Evolutionary conservation across 768 basidiomycete species (phyloP).

Genomic region (Mycena belliarum): DNA sequence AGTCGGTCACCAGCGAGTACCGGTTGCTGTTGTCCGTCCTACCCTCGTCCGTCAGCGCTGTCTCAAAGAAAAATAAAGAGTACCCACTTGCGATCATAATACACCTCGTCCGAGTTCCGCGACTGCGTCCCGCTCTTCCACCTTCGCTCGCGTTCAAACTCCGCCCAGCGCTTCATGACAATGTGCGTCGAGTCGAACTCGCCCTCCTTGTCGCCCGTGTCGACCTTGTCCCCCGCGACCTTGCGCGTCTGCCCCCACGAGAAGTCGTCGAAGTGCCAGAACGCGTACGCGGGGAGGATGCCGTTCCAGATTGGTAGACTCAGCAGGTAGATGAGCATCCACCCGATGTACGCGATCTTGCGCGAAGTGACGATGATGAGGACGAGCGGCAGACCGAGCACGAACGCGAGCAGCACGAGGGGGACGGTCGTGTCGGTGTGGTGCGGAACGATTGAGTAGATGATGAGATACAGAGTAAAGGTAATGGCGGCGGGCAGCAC

Average conservation of each 20-base stretch:
- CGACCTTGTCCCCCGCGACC: constrained; percentile 64
- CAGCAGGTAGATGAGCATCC: constrained; percentile 94
- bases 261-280: constrained; percentile 99
- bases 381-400: constrained; percentile 93
- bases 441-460: constrained; percentile 82
- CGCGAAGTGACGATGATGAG: constrained; percentile 95
- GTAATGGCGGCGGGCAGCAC: constrained; percentile 97
- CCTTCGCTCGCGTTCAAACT: constrained; percentile 93
- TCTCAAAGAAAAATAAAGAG: constrained; percentile 10
- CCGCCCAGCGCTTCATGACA: constrained; percentile 98
- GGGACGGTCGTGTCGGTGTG: constrained; percentile 82
- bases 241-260: constrained; percentile 95
- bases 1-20: constrained; percentile 77
- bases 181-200: constrained; percentile 96
- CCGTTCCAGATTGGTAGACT: constrained; percentile 98
- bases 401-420: constrained; percentile 88
- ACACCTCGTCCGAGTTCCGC: constrained; percentile 67
- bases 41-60: constrained; percentile 6
- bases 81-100: constrained; percentile 75
- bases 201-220: constrained; percentile 86
- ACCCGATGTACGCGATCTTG: constrained; percentile 92
- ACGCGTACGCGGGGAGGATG: constrained; percentile 92
- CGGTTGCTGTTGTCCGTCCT: constrained; percentile 46
- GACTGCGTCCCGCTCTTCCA: constrained; percentile 90
- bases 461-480: constrained; percentile 93